Conservation (phyloP, 2,329 filamentous ascomycete genomes). For the Cladosporium sp. region DNA sequence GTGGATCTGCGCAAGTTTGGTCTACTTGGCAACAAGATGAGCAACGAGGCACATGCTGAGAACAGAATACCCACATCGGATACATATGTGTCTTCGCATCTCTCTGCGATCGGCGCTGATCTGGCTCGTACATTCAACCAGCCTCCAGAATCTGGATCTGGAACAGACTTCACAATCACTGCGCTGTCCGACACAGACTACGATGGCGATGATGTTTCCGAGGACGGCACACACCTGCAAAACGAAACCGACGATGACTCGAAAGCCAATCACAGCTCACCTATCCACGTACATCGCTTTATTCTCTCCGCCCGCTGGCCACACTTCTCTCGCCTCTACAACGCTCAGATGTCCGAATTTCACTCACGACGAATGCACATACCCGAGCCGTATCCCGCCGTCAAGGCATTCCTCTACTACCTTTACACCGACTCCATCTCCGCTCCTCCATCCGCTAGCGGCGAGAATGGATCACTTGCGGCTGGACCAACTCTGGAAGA, state of each 20-base stretch:
- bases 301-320: conserved; percentile 95
- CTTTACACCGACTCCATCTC: conserved; percentile 91
- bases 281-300: conserved; percentile 91
- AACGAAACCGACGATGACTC: conserved; percentile 42
- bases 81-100: conserved; percentile 46
- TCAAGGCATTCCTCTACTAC: conserved; percentile 92
- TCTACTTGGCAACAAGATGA: conserved; percentile 70
- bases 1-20: conserved; percentile 91
- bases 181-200: conserved; percentile 66
- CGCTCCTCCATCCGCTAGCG: conserved; percentile 22
- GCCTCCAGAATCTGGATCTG: conserved; percentile 75
- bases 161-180: conserved; percentile 86
- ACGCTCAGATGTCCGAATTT: conserved; percentile 93
- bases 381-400: conserved; percentile 88
- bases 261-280: conserved; percentile 60
- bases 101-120: conserved; percentile 72
- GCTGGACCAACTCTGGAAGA: conserved; percentile 63
- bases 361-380: conserved; percentile 98
- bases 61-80: conserved; percentile 50
- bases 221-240: conserved; percentile 41
- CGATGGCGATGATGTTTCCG: conserved; percentile 56
- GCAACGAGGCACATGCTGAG: conserved; percentile 32
- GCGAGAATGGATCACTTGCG: conserved; percentile 31
- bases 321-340: conserved; percentile 88
- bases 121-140: conserved; percentile 83